Percentiles rank a stretch among this genome's conserved stretches.
These are phyloP conservation scores for Dalbergia cultrata DNA, from an alignment of 306 rosid species.

Conservation along the genomic window DNA sequence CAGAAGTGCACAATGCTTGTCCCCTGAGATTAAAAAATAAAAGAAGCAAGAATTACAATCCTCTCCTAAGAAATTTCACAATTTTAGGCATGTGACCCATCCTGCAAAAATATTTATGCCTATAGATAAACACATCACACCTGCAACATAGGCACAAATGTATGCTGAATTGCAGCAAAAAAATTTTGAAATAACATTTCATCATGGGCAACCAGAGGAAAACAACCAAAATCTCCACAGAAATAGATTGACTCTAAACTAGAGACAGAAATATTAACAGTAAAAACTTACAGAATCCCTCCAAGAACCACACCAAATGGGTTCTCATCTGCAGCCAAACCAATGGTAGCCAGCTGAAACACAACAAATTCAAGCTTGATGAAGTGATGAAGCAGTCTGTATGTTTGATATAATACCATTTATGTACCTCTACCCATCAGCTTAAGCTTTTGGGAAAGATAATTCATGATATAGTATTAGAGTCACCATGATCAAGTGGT, in stretches of 20 bases:
- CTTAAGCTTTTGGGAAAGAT: too few relatives aligned
- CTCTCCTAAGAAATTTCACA: slow-evolving; percentile 26
- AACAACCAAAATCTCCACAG: slow-evolving; percentile 16
- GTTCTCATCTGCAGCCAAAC: slow-evolving; percentile 95
- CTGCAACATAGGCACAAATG: slow-evolving; percentile 16
- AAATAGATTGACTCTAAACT: slow-evolving; percentile 7
- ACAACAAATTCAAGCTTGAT: slow-evolving; percentile 42
- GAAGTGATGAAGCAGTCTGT: slow-evolving; percentile 37
- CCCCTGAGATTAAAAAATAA: slow-evolving; percentile 59
- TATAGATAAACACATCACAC: slow-evolving; percentile 20
- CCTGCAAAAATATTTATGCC: slow-evolving; percentile 26
- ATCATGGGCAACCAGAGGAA: slow-evolving; percentile 27
- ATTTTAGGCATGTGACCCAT: slow-evolving; percentile 1
- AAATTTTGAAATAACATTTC: slow-evolving; percentile 18
- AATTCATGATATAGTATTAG: too few relatives aligned
- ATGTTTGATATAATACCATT: too few relatives aligned
- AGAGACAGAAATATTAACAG: slow-evolving; percentile 24
- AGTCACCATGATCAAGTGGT: too few relatives aligned
- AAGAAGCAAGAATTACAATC: slow-evolving; percentile 28
- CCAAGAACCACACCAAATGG: slow-evolving; percentile 96
- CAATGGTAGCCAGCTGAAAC: slow-evolving; percentile 90
- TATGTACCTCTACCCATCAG: too few relatives aligned
- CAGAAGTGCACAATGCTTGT: slow-evolving; percentile 88
- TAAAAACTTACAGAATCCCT: slow-evolving; percentile 81
- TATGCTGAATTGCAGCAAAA: slow-evolving; percentile 24